A percentile compares a stretch with the other conserved stretches of the same genome.
phyloP scores from a whole-genome alignment of 1,284 basidiomycete species.

The Papiliotrema laurentii region DNA sequence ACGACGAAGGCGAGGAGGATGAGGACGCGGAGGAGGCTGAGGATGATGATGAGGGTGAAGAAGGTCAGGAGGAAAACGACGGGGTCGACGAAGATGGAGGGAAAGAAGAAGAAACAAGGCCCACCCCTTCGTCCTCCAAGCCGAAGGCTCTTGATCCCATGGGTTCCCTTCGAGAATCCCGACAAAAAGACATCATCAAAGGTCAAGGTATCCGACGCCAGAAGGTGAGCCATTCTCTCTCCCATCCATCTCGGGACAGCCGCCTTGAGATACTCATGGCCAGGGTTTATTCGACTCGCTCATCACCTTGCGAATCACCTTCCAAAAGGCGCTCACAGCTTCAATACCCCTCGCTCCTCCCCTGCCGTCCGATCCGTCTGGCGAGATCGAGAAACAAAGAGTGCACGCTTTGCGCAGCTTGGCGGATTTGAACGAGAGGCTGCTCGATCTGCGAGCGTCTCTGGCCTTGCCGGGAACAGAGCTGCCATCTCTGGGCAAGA shows the following conservation, averaged over 20 bases:
- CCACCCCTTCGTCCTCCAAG: constrained; percentile 11
- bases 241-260: background rate
- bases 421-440: constrained; percentile 32
- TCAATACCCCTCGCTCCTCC: constrained; percentile 58
- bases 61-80: constrained; percentile 42
- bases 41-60: constrained; percentile 61
- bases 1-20: constrained; percentile 50
- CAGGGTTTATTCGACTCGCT: constrained; percentile 78
- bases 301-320: constrained; percentile 77
- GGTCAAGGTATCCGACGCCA: constrained; percentile 77
- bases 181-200: constrained; percentile 54
- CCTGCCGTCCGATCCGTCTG: constrained; percentile 22
- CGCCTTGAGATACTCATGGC: too few relatives aligned
- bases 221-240: constrained; percentile 56
- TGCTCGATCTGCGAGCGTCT: constrained; percentile 64
- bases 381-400: constrained; percentile 22
- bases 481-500: constrained; percentile 14
- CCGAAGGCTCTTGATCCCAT: constrained; percentile 51
- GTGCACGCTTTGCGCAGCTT: constrained; percentile 30
- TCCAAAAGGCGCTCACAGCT: constrained; percentile 71
- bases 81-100: constrained; percentile 38
- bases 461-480: constrained; percentile 27
- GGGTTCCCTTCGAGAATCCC: constrained; percentile 35
- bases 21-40: constrained; percentile 66
- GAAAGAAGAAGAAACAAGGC: constrained; percentile 24